A percentile compares a stretch with the other conserved stretches of the same genome.
Conservation (phyloP, 2,329 filamentous ascomycete species). For the Emmonsiellopsis sp. region DNA sequence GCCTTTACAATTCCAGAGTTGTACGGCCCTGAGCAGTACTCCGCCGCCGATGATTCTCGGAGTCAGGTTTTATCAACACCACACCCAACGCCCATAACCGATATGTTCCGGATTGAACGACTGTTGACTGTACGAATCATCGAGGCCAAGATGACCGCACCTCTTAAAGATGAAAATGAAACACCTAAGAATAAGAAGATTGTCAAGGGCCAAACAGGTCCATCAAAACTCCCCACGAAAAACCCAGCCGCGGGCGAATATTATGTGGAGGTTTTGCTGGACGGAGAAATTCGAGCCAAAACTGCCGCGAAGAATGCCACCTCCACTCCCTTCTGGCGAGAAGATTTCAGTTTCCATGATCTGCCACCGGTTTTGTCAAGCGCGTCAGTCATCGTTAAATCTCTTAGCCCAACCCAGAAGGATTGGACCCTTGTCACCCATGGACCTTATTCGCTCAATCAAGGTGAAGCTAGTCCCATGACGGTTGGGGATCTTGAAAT, state of each 20-base stretch:
- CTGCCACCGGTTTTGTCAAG: constrained; percentile 40
- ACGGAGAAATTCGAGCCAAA: constrained; percentile 40
- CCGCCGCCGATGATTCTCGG: constrained; percentile 33
- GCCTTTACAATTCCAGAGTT: constrained; percentile 89
- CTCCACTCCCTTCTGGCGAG: constrained; percentile 40
- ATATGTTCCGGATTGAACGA: constrained; percentile 60
- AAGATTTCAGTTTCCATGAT: constrained; percentile 40
- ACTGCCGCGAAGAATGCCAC: constrained; percentile 40
- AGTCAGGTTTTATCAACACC: constrained; percentile 20
- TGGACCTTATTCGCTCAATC: constrained; percentile 33
- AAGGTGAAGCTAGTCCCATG: constrained; percentile 31
- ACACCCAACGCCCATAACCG: constrained; percentile 33
- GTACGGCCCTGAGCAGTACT: constrained; percentile 56
- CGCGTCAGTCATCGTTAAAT: constrained; percentile 38
- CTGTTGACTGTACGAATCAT: constrained; percentile 51
- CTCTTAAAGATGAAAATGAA: constrained; percentile 25
- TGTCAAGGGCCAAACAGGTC: constrained; percentile 21
- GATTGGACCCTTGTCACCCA: constrained; percentile 42
- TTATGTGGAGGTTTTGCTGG: constrained; percentile 40
- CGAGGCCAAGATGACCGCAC: constrained; percentile 48
- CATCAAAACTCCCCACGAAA: constrained; percentile 14
- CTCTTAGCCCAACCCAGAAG: constrained; percentile 38
- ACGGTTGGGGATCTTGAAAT: constrained; percentile 37
- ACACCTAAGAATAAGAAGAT: constrained; percentile 25
- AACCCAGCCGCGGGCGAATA: constrained; percentile 30